Base-by-base conservation (phyloP, 352 stramenopile species). In the Globisporangium radiosum region DNA sequence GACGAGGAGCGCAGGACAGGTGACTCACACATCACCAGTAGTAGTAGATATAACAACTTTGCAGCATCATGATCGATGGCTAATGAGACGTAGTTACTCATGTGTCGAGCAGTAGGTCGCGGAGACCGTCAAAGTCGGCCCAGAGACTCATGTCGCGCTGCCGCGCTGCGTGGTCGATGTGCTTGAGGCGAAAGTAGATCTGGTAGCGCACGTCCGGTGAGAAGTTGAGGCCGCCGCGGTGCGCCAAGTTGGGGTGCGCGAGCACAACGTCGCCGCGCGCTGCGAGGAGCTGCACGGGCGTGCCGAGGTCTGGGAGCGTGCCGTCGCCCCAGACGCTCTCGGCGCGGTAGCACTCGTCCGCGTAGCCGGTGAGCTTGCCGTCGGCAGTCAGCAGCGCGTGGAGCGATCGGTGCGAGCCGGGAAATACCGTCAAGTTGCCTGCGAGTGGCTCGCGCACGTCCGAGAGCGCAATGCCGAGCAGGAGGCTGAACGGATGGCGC, bases 181-280 rank as follows among this genome's bases (percentile, higher is more conserved):
- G 81, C 68, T 91, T 93, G 58, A 93, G 73, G 36, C 83, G 83
- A 49, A 91, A 91, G 76, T 91, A 91, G 10, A 93, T 57, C 66
- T 91, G 83, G 58, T 93, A 93, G 25, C 81, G 79, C 47, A 93
- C 81, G 57, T 93, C 75, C 0, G 77, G 81, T 3, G 79, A 91
- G 55, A 90, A 93, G 69, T 91, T 93, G 53, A 88, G 81, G 1
- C 83, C 81, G 51, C 81, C 83, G 44, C 81, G 78, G 45, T 93
- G 83, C 13, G 83, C 81, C 17, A 90, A 66, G 45, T 86, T 87
- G 11, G 83, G 79, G 51, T 93, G 83, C 6, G 79, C 81, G 44
- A 93, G 66, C 54, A 91, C 81, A 36, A 91, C 64, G 62, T 91
- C 81, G 13, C 83, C 83, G 17, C 73, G 69, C 2, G 59, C 54